Evolutionary conservation across 768 basidiomycete species (phyloP), one percentile per base, ranked within the genome.

Genomic region (Auricularia sp.): DNA sequence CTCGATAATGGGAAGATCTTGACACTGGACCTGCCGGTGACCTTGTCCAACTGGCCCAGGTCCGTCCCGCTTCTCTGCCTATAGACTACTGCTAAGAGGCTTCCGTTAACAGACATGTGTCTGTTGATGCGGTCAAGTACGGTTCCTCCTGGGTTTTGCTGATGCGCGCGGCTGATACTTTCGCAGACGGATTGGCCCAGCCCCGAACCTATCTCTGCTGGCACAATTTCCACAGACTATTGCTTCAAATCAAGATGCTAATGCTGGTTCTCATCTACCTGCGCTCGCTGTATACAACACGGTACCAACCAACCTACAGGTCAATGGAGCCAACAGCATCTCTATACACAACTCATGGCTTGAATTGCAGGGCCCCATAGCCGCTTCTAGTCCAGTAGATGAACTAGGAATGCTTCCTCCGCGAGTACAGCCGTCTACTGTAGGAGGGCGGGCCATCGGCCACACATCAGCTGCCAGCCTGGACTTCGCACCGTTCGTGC

Each of bases 11-110:
- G 85, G 4, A 77, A 82, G 61, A 83, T 84, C 39, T 70, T 92
- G 14, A 77, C 81, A 21, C 83, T 92, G 79, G 89, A 91, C 35
- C 75, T 94, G 34, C 91, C 91, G 18, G 81, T 93, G 18, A 85
- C 90, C 56, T 79, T 94, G 42, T 91, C 91, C 3, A 92, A 92
- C 69, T 93, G 91, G 91, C 89, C 88, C 69, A 83, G 87, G 90
- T 89, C 67, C 56, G 85, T 76, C 39, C 33, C 61, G 13, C 47
- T 6, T 51, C 16, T 18, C 10, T 51, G 6, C 21, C 18, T 5
- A 18, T 21, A 13, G 18, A 51, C 16, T 3, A 51, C 29, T 21
- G 6, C 3, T 18, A 18, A 18, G 11, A 18, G 11, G 6, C 47
- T 18, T 18, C 11, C 14, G 6, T 51, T 16, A 5, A 18, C 47